These are phyloP conservation scores for Eucalyptus victrix DNA, from an alignment of 345 rosid genomes.

Conservation along the genomic window DNA sequence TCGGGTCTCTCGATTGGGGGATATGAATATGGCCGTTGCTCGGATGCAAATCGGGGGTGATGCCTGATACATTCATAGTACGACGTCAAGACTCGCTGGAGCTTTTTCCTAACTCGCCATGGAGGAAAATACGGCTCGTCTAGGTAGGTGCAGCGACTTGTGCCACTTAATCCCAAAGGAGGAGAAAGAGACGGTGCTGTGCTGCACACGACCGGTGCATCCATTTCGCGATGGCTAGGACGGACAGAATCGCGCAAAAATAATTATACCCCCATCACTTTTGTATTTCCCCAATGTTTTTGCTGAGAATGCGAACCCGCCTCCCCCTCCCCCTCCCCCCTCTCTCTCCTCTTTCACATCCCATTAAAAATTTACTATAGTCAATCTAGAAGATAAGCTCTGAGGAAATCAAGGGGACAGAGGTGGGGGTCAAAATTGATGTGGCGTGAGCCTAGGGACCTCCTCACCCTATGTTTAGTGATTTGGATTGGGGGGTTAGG, in stretches of 20 bases:
- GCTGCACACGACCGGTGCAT: neutral
- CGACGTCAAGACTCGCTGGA: neutral
- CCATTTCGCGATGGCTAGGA: neutral
- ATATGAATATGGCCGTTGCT: neutral
- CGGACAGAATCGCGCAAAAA: neutral
- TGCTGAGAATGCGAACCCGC: neutral
- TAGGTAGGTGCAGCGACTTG: neutral
- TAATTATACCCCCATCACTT: neutral
- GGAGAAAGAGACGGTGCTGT: neutral
- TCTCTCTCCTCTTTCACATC: neutral
- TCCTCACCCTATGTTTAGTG: neutral
- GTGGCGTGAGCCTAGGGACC: neutral
- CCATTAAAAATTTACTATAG: neutral
- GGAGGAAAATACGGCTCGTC: neutral
- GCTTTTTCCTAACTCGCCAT: neutral
- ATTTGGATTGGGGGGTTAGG: neutral
- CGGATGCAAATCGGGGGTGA: neutral
- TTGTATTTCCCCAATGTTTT: neutral
- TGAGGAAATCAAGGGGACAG: neutral
- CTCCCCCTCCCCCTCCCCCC: no score
- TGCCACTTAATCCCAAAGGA: neutral
- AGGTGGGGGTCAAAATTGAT: neutral
- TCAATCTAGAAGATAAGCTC: constrained; percentile 5
- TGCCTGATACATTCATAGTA: neutral
- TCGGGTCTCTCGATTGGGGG: neutral